Conservation (phyloP, 805 yeast species). For the Osmozyma mogii region DNA sequence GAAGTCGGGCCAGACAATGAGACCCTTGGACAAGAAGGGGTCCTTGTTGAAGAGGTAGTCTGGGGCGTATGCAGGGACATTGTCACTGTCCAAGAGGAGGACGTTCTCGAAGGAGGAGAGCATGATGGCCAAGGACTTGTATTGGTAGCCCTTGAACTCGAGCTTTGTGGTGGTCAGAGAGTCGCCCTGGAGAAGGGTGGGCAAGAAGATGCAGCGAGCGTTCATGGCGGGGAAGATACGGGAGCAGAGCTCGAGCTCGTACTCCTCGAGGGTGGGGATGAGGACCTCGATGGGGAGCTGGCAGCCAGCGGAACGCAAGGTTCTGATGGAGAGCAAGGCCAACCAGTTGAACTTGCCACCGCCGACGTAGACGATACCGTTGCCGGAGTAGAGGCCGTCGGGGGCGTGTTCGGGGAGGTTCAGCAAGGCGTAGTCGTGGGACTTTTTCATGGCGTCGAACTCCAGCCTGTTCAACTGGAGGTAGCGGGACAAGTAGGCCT, state of each 20-base stretch:
- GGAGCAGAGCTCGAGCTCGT: conserved; percentile 53
- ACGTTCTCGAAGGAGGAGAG: conserved; percentile 57
- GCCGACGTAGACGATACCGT: conserved; percentile 66
- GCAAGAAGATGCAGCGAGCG: conserved; percentile 33
- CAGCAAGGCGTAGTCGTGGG: conserved; percentile 41
- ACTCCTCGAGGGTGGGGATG: conserved; percentile 63
- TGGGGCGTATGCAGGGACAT: conserved; percentile 60
- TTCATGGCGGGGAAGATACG: conserved; percentile 29
- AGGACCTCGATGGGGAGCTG: conserved; percentile 75
- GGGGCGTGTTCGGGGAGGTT: conserved; percentile 37
- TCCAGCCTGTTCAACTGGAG: conserved; percentile 39
- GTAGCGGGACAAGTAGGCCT: conserved; percentile 43
- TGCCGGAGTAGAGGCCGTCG: conserved; percentile 29
- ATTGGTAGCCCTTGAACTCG: conserved; percentile 35
- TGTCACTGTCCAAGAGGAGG: conserved; percentile 68
- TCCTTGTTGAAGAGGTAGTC: conserved; percentile 49
- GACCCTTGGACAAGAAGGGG: conserved; percentile 46
- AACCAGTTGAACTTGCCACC: conserved; percentile 76
- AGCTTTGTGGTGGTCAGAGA: conserved; percentile 22
- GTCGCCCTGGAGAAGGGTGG: conserved; percentile 18
- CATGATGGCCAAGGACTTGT: conserved; percentile 34
- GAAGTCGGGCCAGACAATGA: conserved; percentile 79
- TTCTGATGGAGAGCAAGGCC: conserved; percentile 55
- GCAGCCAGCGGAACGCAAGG: conserved; percentile 60
- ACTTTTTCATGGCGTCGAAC: conserved; percentile 32